Evolutionary conservation across 2,329 filamentous ascomycete species (phyloP), one percentile per base, ranked within the genome.

Genomic region (Phialophora verrucosa): DNA sequence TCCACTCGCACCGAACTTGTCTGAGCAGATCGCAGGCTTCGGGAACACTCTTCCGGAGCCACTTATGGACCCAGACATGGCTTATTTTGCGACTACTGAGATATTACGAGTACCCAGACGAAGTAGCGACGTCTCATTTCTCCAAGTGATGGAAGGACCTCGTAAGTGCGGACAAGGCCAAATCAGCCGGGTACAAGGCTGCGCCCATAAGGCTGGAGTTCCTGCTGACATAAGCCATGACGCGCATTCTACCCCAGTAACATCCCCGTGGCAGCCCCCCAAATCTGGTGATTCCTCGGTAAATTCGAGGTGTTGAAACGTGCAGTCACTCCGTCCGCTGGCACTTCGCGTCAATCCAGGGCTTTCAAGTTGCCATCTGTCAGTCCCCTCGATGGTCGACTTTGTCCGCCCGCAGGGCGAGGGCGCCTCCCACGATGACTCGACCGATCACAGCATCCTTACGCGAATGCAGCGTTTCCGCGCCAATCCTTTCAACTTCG

Each of bases 391-490:
- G 17, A 68, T 68, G 66, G 29, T 47, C 23, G 66, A 66, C 31
- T 57, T 68, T 27, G 60, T 68, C 60, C 66, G 66, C 17, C 38
- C 66, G 4, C 63, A 68, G 51, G 63, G 47, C 29, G 51, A 59
- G 35, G 35, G 29, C 20, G 31, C 31, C 56, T 31, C 42, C 53
- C 55, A 59, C 31, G 50, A 67, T 57, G 68, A 67, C 29, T 47
- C 47, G 27, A 65, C 63, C 44, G 69, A 71, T 32, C 65, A 67
- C 42, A 81, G 82, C 63, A 77, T 84, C 47, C 80, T 84, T 59
- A 88, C 90, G 77, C 88, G 93, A 75, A 95, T 95, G 84, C 91
- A 91, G 57, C 90, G 93, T 54, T 97, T 98, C 78, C 89, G 94
- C 65, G 81, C 90, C 64, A 84, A 86, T 62, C 88, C 88, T 0